Evolutionary conservation across 306 rosid species (phyloP).

Genomic region (Cucurbita ficifolia): DNA sequence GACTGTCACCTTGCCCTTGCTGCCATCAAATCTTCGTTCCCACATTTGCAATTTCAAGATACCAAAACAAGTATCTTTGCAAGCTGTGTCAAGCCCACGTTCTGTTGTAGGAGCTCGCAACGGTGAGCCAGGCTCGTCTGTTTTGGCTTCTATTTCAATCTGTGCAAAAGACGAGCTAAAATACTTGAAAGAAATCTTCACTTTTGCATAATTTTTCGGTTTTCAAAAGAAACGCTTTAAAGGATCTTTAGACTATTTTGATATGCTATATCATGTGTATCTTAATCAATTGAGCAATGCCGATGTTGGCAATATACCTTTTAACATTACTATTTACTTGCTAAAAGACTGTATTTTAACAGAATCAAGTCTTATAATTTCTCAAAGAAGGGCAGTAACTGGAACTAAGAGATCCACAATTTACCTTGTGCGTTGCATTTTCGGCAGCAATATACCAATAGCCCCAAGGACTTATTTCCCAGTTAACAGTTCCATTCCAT

Average conservation of each 20-base stretch:
- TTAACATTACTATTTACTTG: not conserved
- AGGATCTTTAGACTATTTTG: not conserved
- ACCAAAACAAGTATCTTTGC: constrained; percentile 76
- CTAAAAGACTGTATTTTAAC: not conserved
- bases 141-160: constrained; percentile 70
- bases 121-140: constrained; percentile 59
- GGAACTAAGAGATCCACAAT: not conserved
- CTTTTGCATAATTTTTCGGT: not conserved
- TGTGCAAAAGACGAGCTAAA: constrained; percentile 15
- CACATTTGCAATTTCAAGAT: constrained; percentile 44
- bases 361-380: not conserved
- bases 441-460: constrained; percentile 61
- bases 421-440: constrained; percentile 57
- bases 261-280: not conserved
- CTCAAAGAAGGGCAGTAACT: not conserved
- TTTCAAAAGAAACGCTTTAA: not conserved
- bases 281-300: too few relatives aligned
- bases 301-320: too few relatives aligned
- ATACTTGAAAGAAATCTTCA: not conserved
- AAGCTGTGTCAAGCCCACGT: constrained; percentile 66
- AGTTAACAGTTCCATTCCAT: constrained; percentile 64
- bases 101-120: constrained; percentile 82
- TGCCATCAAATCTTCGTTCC: constrained; percentile 76
- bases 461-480: constrained; percentile 91
- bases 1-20: constrained; percentile 63